Evolutionary conservation across 169 alveolate genomes (phyloP), one percentile per base, ranked within the genome.

Genomic region (Neospora caninum): DNA sequence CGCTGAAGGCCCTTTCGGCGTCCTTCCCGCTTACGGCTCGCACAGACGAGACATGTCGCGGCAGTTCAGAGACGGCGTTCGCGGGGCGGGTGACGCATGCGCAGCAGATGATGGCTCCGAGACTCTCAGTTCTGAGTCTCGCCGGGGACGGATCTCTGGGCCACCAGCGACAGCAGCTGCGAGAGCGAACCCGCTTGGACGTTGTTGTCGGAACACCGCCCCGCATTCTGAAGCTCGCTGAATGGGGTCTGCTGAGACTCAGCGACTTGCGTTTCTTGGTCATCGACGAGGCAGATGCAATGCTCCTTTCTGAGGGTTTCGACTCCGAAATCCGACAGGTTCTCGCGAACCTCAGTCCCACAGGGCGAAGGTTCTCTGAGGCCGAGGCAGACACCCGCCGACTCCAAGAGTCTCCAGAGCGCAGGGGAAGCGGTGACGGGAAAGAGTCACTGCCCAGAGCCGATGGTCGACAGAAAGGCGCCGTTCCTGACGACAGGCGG

Each of bases 281-380:
- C 64, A 67, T 93, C n/a, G 95, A 93, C 70, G 95, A 93, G 49
- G 95, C 93, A 70, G 95, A 93, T 38, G 93, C 41, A 18, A 38
- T 82, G 89, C 89, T 82, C 38, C 39, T 36, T 22, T 73, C 84
- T 20, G 42, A 73, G 42, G 42, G 45, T 0, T 73, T 73, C 43
- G 39, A 36, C 43, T 41, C 39, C 18, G 84, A 73, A n/a, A 36
- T 73, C 43, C 2, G 27, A n/a, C 43, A 31, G 13, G n/a, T 82
- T 20, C 67, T 64, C 73, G n/a, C 4, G 73, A 64, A 16, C 4
- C n/a, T 64, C 73, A 27, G n/a, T 27, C n/a, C 73, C n/a, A n/a
- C n/a, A 64, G 31, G 31, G 73, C 73, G 31, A 64, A 64, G 73
- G 7, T 6, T 64, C n/a, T 64, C 73, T 27, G n/a, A 27, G 16